Percentiles rank a stretch among this genome's conserved stretches.
phyloP scores from a whole-genome alignment of 2,329 filamentous ascomycete species.

The Sporothrix brunneoviolacea region DNA sequence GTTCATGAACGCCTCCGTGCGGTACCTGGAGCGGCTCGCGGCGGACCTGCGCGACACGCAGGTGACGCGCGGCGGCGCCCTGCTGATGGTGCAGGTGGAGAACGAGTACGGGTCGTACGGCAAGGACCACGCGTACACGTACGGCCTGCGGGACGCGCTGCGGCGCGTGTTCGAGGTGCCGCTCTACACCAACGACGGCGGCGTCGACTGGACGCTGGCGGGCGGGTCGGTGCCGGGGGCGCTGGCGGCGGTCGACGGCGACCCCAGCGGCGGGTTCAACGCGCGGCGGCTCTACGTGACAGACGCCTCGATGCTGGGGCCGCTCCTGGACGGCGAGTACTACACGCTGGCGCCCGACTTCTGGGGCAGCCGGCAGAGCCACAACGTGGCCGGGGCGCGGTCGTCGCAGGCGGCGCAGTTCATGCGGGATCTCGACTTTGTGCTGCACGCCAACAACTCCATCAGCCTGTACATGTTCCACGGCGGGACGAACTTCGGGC shows the following conservation, averaged over 20 bases:
- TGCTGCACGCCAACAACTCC: background rate
- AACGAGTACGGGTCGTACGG: conserved; percentile 57
- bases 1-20: conserved; percentile 53
- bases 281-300: background rate
- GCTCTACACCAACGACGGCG: conserved; percentile 14
- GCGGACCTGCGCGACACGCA: conserved; percentile 65
- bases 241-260: background rate
- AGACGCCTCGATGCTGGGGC: background rate
- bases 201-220: conserved; percentile 4
- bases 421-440: background rate
- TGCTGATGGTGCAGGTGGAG: conserved; percentile 73
- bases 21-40: conserved; percentile 56
- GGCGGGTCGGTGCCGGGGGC: conserved; percentile 1
- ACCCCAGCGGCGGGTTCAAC: background rate
- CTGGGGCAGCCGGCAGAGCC: background rate
- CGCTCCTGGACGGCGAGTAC: conserved; percentile 7
- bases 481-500: conserved; percentile 1
- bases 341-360: conserved; percentile 6
- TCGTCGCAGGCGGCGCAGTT: background rate
- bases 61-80: conserved; percentile 73
- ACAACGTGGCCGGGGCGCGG: background rate
- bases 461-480: conserved; percentile 5
- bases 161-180: background rate
- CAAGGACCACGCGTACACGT: conserved; percentile 5
- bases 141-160: conserved; percentile 3